Percentiles rank a stretch among this genome's conserved stretches.
Conservation (phyloP, 1,284 basidiomycete genomes). For the Ganoderma resinaceum region DNA sequence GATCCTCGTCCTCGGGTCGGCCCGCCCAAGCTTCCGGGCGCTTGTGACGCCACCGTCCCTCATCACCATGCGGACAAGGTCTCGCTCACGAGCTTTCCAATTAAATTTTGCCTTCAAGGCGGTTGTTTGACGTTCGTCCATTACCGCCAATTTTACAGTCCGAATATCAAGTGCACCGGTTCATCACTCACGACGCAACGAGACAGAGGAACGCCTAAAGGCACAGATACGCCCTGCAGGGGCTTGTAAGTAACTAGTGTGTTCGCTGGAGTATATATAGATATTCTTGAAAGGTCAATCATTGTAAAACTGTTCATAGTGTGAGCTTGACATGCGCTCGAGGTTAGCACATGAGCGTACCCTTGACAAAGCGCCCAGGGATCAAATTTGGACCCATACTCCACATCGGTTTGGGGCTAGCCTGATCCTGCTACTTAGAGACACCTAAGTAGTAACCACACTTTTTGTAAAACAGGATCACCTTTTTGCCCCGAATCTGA, state of each 20-base stretch:
- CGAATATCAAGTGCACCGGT: background rate
- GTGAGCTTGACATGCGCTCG: background rate
- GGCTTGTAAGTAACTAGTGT: background rate
- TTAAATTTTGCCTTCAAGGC: background rate
- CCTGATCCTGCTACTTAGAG: background rate
- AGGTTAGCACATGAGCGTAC: no score
- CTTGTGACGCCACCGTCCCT: background rate
- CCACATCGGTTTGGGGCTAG: background rate
- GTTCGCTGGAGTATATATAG: no score
- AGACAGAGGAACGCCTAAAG: background rate
- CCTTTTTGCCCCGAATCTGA: no score
- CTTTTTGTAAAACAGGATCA: no score
- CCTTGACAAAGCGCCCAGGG: background rate
- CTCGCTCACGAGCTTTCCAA: background rate
- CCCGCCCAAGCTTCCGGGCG: background rate
- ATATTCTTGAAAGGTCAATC: no score
- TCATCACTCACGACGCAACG: background rate
- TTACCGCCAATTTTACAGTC: no score
- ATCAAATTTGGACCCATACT: background rate
- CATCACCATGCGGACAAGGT: background rate
- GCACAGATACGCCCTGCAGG: no score
- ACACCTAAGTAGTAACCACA: no score
- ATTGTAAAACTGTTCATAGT: no score
- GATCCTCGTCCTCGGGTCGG: background rate
- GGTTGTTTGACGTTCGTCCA: background rate